Conservation (phyloP, 306 rosid species). For the Mucuna pruriens region DNA sequence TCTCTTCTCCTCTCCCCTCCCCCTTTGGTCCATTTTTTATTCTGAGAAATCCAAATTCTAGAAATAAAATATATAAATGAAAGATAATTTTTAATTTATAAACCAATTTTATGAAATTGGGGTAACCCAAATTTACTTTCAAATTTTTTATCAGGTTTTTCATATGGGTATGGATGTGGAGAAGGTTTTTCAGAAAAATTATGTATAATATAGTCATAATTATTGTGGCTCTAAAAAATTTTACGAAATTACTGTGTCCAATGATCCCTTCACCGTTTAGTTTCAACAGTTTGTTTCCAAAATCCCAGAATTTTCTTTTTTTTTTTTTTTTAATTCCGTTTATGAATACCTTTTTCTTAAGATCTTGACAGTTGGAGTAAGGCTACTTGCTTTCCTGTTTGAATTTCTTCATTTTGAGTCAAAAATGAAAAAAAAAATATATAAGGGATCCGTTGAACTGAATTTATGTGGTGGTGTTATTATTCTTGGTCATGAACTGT, state of each 20-base stretch:
- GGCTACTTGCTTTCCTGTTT: neutral
- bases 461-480: neutral
- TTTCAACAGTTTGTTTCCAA: neutral
- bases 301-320: neutral
- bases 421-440: neutral
- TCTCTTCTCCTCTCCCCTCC: no score
- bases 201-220: no score
- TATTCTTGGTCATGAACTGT: neutral
- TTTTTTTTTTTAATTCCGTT: neutral
- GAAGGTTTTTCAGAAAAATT: neutral
- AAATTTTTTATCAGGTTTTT: neutral
- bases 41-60: no score
- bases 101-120: no score
- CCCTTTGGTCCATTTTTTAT: neutral
- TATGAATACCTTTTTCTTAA: neutral
- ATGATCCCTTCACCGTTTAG: no score
- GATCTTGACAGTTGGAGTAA: neutral
- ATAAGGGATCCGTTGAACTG: neutral
- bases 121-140: no score
- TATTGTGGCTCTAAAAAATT: no score
- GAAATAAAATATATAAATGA: no score
- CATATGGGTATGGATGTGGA: neutral
- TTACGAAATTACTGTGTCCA: no score
- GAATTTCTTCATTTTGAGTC: neutral
- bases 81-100: no score